Conservation (phyloP, 805 yeast species). For the Zygosaccharomyces bisporus region DNA sequence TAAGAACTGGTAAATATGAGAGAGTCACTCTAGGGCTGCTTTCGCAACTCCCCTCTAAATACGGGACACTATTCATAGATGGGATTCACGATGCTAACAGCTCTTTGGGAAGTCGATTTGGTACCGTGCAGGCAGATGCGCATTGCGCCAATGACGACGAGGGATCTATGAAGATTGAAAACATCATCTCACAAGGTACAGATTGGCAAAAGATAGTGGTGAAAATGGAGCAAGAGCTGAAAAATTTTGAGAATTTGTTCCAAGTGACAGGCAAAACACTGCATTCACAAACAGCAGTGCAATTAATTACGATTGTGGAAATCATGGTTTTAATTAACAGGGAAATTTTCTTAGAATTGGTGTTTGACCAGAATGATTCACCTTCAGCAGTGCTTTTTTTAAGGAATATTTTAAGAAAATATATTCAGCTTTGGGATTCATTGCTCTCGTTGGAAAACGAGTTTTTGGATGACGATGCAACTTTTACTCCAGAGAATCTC, state of each 20-base stretch:
- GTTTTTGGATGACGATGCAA: slow-evolving; percentile 13
- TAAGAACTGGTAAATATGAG: slow-evolving; percentile 44
- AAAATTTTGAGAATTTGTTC: slow-evolving; percentile 14
- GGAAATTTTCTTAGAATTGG: slow-evolving; percentile 30
- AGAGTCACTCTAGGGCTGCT: slow-evolving; percentile 28
- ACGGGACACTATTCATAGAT: slow-evolving; percentile 12
- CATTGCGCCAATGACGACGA: slow-evolving; percentile 4
- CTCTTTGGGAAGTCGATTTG: not conserved
- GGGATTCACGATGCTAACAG: slow-evolving; percentile 10
- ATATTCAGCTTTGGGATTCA: slow-evolving; percentile 30
- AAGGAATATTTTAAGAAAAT: slow-evolving; percentile 25
- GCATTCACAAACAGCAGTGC: slow-evolving; percentile 15
- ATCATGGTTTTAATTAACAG: slow-evolving; percentile 27
- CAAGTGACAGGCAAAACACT: slow-evolving; percentile 10
- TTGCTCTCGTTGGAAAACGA: slow-evolving; percentile 19
- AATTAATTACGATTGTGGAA: slow-evolving; percentile 21
- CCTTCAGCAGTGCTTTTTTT: slow-evolving; percentile 22
- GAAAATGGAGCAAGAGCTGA: slow-evolving; percentile 18
- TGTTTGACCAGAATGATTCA: slow-evolving; percentile 21
- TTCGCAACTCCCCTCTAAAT: slow-evolving; percentile 31
- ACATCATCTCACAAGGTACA: slow-evolving; percentile 13
- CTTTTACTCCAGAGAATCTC: slow-evolving; percentile 29
- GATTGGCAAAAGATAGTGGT: slow-evolving; percentile 18
- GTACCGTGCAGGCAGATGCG: not conserved
- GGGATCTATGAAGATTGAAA: slow-evolving; percentile 19